Conservation (phyloP, 768 basidiomycete genomes). For the Psilocybe tampanensis region DNA sequence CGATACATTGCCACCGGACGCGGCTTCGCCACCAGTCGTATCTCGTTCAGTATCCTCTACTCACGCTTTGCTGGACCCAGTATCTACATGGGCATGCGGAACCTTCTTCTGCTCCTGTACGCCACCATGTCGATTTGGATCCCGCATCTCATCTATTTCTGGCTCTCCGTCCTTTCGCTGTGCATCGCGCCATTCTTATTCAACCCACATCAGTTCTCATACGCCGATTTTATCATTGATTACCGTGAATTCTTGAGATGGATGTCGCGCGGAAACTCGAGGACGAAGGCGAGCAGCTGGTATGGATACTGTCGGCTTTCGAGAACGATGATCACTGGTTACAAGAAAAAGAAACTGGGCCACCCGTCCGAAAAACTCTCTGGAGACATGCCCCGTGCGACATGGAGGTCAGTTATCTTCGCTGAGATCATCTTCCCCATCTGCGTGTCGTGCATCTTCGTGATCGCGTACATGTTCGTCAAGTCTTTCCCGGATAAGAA, state of each 20-base stretch:
- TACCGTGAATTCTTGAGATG: constrained; percentile 98
- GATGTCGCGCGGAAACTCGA: constrained; percentile 99
- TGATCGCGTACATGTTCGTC: constrained; percentile 89
- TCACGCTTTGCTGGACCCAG: constrained; percentile 99
- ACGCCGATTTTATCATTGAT: constrained; percentile 96
- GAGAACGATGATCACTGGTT: constrained; percentile 96
- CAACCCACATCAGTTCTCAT: constrained; percentile 99
- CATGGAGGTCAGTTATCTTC: constrained; percentile 81
- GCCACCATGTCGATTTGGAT: constrained; percentile 92
- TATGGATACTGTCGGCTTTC: constrained; percentile 99
- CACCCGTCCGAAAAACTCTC: constrained; percentile 98
- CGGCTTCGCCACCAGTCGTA: constrained; percentile 96
- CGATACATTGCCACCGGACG: constrained; percentile 99
- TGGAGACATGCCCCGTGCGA: constrained; percentile 89
- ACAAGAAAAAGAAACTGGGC: constrained; percentile 98
- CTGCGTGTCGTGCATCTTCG: constrained; percentile 72
- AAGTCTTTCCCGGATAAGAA: constrained; percentile 79
- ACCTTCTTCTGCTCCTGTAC: constrained; percentile 87
- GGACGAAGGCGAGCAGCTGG: constrained; percentile 97
- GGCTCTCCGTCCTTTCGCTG: constrained; percentile 93
- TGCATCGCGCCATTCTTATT: constrained; percentile 98
- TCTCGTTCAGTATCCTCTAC: constrained; percentile 95
- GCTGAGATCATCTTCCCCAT: constrained; percentile 86
- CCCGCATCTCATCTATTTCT: constrained; percentile 97
- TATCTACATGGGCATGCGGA: constrained; percentile 98